A percentile compares a stretch with the other conserved stretches of the same genome.
Conservation (phyloP, 768 basidiomycete genomes). For the Dacryopinax primogenitus region DNA sequence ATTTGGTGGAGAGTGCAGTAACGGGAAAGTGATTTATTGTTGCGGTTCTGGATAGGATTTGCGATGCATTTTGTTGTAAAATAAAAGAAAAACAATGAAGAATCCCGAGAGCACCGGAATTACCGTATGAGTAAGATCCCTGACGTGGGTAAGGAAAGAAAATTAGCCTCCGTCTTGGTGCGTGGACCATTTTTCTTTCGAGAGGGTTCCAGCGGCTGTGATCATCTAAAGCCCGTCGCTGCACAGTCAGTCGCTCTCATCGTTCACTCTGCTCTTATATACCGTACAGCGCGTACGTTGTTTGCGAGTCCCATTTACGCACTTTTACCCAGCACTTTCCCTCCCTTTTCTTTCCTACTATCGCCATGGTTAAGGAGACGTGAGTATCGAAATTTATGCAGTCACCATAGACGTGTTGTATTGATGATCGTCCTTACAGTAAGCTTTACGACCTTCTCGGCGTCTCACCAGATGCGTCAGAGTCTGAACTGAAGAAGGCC, state of each 20-base stretch:
- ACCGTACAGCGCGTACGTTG: background rate
- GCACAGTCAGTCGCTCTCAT: background rate
- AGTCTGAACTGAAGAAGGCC: conserved; percentile 83
- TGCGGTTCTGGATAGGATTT: background rate
- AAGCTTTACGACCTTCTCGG: conserved; percentile 92
- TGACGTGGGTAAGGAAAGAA: background rate
- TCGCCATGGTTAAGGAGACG: conserved; percentile 19
- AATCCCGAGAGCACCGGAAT: no score
- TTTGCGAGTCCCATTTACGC: background rate
- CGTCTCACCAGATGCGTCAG: conserved; percentile 62
- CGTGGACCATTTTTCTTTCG: conserved; percentile 7
- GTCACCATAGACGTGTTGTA: background rate
- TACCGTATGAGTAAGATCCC: background rate
- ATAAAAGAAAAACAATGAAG: background rate
- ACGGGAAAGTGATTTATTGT: background rate
- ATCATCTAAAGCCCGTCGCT: background rate
- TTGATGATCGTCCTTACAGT: conserved; percentile 30
- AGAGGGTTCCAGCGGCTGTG: conserved; percentile 10
- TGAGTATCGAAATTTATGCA: conserved; percentile 9
- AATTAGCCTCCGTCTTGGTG: background rate
- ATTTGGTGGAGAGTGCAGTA: conserved; percentile 35
- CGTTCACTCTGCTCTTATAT: background rate
- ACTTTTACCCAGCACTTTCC: background rate
- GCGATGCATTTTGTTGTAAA: background rate
- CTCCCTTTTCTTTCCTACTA: background rate